These are phyloP conservation scores for Calcarisporium arbuscula DNA, from an alignment of 2,329 filamentous ascomycete genomes.

Conservation along the genomic window DNA sequence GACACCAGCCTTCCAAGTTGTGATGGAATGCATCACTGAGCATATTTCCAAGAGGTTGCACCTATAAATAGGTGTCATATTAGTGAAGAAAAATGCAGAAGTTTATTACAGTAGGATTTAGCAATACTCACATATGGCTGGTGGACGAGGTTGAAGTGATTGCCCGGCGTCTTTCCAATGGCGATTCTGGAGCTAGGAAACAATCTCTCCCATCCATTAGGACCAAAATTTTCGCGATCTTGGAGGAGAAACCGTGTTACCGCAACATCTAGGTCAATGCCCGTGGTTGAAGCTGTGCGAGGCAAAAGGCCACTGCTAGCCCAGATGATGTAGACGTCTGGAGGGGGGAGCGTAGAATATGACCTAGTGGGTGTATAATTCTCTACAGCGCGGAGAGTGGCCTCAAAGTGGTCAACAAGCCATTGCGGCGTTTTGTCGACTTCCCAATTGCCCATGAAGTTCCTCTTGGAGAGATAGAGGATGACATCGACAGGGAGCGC, in stretches of 20 bases:
- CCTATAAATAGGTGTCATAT: too few species aligned
- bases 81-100: too few species aligned
- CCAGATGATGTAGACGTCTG: background rate
- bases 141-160: background rate
- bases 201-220: background rate
- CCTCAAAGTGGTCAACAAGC: background rate
- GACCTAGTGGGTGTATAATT: background rate
- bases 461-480: background rate
- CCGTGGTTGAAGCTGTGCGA: too few species aligned
- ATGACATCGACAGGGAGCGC: conserved; percentile 42
- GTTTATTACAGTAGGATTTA: too few species aligned
- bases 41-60: too few species aligned
- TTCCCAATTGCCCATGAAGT: conserved; percentile 3
- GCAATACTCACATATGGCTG: background rate
- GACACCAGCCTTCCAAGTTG: too few species aligned
- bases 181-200: background rate
- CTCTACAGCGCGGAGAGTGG: background rate
- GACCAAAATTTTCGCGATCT: background rate
- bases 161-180: background rate
- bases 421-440: too few species aligned
- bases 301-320: background rate
- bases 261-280: background rate
- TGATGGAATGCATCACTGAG: too few species aligned
- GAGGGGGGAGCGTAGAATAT: background rate
- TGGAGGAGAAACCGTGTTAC: background rate